Conservation (phyloP, 139 green algal genomes). For the Chlamydomonas sphaeroides region DNA sequence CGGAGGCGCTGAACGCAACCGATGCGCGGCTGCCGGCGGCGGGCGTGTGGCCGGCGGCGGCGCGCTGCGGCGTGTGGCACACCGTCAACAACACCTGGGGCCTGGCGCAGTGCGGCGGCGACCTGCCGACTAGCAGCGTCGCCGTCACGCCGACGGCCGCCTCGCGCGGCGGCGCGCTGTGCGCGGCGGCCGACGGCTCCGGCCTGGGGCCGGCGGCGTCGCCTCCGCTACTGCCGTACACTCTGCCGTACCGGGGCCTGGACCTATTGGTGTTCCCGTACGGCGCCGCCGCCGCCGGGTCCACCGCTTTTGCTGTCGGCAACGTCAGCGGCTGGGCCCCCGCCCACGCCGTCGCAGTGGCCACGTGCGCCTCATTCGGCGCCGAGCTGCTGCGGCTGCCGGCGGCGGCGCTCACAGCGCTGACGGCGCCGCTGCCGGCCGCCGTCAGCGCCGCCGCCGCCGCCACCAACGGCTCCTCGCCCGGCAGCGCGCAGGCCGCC, state of each 20-base stretch:
- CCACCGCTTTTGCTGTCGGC: not conserved
- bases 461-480: not conserved
- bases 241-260: conserved; percentile 5
- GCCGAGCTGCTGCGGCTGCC: conserved; percentile 4
- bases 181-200: not conserved
- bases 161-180: conserved; percentile 17
- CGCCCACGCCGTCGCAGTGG: not conserved
- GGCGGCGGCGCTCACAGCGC: not conserved
- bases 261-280: conserved; percentile 33
- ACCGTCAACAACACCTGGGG: conserved; percentile 27
- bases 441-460: not conserved
- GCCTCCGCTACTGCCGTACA: conserved; percentile 34
- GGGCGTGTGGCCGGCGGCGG: not conserved
- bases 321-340: not conserved
- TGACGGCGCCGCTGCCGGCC: not conserved
- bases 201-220: not conserved
- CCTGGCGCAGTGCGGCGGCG: not conserved
- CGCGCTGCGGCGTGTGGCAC: conserved; percentile 9
- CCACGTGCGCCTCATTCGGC: conserved; percentile 29
- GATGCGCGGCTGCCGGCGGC: not conserved
- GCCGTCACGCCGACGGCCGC: not conserved
- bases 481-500: not conserved
- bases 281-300: not conserved
- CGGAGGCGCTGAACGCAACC: not conserved
- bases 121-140: not conserved